These are phyloP conservation scores for Microsporum audouinii DNA, from an alignment of 2,329 filamentous ascomycete genomes.

Conservation along the genomic window DNA sequence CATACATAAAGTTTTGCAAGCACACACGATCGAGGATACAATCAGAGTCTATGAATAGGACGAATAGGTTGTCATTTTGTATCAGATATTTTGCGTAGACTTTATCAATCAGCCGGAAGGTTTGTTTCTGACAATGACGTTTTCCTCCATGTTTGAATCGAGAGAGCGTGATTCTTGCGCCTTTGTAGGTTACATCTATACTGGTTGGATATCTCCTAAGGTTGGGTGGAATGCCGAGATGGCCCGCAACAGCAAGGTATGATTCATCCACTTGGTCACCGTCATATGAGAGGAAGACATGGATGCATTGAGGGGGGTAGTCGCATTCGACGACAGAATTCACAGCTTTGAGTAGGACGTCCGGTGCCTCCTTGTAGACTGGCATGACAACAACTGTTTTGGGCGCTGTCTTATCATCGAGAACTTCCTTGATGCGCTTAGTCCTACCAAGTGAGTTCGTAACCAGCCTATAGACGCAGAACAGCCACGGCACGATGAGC, in stretches of 20 bases:
- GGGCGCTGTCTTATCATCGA: constrained; percentile 75
- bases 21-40: constrained; percentile 87
- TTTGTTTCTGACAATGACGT: constrained; percentile 82
- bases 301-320: constrained; percentile 82
- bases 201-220: constrained; percentile 72
- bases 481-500: constrained; percentile 78
- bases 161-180: constrained; percentile 77
- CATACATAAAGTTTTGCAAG: constrained; percentile 94
- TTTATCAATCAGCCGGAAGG: constrained; percentile 85
- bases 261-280: constrained; percentile 80
- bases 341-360: constrained; percentile 70
- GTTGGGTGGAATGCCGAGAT: constrained; percentile 67
- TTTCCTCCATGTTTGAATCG: constrained; percentile 90
- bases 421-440: constrained; percentile 68
- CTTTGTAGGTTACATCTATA: constrained; percentile 78
- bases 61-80: constrained; percentile 81
- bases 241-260: constrained; percentile 74
- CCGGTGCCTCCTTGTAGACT: constrained; percentile 83
- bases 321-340: constrained; percentile 90
- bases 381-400: constrained; percentile 97
- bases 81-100: constrained; percentile 80
- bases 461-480: constrained; percentile 84
- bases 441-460: constrained; percentile 73
- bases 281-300: constrained; percentile 92
- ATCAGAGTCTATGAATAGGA: constrained; percentile 95